Evolutionary conservation across 495 filamentous ascomycete species (phyloP).

Genomic region (Cairneyella variabilis): DNA sequence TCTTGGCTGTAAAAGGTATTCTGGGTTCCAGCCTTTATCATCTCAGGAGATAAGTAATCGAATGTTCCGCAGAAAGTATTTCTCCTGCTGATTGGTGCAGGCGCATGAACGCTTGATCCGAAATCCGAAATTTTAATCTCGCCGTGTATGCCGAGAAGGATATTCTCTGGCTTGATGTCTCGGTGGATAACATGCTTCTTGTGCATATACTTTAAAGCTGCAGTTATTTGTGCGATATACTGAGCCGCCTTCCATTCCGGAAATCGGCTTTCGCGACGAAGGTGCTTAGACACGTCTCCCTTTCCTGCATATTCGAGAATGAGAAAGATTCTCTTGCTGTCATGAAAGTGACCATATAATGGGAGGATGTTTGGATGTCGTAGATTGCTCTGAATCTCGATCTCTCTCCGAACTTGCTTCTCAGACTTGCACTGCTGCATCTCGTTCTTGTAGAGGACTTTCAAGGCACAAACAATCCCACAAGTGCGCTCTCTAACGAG

Average conservation of each 20-base stretch:
- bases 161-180: conserved; percentile 98
- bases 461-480: conserved; percentile 91
- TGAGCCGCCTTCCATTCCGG: conserved; percentile 93
- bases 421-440: conserved; percentile 80
- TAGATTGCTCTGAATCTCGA: conserved; percentile 93
- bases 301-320: conserved; percentile 94
- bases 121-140: conserved; percentile 98
- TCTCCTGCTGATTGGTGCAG: conserved; percentile 78
- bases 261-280: conserved; percentile 80
- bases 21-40: conserved; percentile 67
- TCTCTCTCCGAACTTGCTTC: conserved; percentile 92
- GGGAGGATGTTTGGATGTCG: conserved; percentile 92
- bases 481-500: conserved; percentile 82
- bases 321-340: conserved; percentile 89
- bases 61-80: conserved; percentile 95
- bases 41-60: conserved; percentile 95
- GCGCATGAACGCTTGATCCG: conserved; percentile 94
- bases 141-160: conserved; percentile 92
- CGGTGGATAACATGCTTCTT: conserved; percentile 97
- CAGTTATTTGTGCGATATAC: conserved; percentile 95
- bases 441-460: conserved; percentile 92
- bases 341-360: conserved; percentile 92
- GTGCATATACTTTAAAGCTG: conserved; percentile 84
- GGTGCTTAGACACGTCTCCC: conserved; percentile 93
- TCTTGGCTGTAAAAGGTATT: conserved; percentile 86